Conservation (phyloP, 2,329 filamentous ascomycete genomes). For the Colletotrichum orbiculare region DNA sequence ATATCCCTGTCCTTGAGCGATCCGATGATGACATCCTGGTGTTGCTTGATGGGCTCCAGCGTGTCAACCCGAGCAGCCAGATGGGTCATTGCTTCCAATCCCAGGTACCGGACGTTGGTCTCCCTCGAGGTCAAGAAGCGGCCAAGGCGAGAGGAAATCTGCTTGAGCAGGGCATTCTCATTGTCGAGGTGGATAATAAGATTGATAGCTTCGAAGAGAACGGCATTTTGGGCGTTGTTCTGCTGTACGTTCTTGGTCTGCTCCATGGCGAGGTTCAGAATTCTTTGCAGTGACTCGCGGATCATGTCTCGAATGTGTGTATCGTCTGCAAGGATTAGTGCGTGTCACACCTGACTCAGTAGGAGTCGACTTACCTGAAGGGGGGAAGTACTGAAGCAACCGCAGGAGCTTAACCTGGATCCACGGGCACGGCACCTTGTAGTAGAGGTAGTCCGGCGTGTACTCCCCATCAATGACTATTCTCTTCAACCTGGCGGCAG, state of each 20-base stretch:
- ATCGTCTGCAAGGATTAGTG: slow-evolving; percentile 71
- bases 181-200: slow-evolving; percentile 97
- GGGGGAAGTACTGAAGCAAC: slow-evolving; percentile 94
- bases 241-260: slow-evolving; percentile 98
- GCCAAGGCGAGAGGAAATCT: slow-evolving; percentile 89
- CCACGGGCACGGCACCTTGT: slow-evolving; percentile 99
- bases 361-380: slow-evolving; percentile 70
- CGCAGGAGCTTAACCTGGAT: slow-evolving; percentile 94
- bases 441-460: slow-evolving; percentile 93
- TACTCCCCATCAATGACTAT: slow-evolving; percentile 93
- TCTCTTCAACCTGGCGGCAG: slow-evolving; percentile 87
- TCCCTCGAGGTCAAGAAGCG: slow-evolving; percentile 97
- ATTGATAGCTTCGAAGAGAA: slow-evolving; percentile 98
- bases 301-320: slow-evolving; percentile 92
- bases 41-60: slow-evolving; percentile 96
- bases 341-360: slow-evolving; percentile 12
- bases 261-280: slow-evolving; percentile 91
- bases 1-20: slow-evolving; percentile 96
- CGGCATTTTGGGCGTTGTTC: slow-evolving; percentile 98
- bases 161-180: slow-evolving; percentile 93
- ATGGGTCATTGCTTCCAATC: slow-evolving; percentile 97
- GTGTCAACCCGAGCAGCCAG: slow-evolving; percentile 93
- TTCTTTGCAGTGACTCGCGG: slow-evolving; percentile 88
- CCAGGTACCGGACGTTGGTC: slow-evolving; percentile 96
- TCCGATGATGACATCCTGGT: slow-evolving; percentile 94